Evolutionary conservation across 176 grass and related monocot species (phyloP), one percentile per base, ranked within the genome.

Genomic region (Eleusine indica): DNA sequence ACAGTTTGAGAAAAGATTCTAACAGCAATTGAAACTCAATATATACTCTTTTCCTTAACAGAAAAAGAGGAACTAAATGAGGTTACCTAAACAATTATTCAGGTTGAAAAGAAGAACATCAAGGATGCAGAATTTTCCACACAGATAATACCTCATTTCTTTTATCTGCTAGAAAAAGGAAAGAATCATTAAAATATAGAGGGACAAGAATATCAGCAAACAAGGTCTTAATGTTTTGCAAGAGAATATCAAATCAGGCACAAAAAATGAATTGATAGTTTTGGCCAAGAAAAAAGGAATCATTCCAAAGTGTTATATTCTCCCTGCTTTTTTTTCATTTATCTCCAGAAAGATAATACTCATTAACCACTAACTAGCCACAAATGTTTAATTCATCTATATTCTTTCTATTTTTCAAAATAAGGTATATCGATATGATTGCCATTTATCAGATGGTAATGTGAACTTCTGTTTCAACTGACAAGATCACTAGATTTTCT

Each of bases 1-100:
- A 71, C 40, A 73, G 70, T 88, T 78, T 73, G 76, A 44, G 53
- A 40, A 87, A 88, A 88, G 68, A 85, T 88, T 93, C 82, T 53
- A 83, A 48, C 69, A 76, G 54, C 70, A 90, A 69, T 44, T 78
- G 80, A 86, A 86, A 87, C 39, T 78, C 77, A 87, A 44, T 44
- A 66, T 18, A 62, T 61, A 86, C 29, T 62, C 66, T 87, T 92
- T 89, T 83, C 82, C 79, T 82, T 76, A 76, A 77, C 28, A 42
- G 70, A 88, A 86, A 93, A 90, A 73, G 85, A 51, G 64, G 18
- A 9, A 49, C 79, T 76, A 38, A 74, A 67, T 85, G 48, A 84
- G 25, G 78, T 15, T 80, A 64, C 39, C 52, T 65, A 70, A 68
- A 68, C 14, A 58, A 89, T 71, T 63, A 89, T 66, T 63, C 73